Conservation (phyloP, 345 rosid genomes). For the Ailanthus altissimus region DNA sequence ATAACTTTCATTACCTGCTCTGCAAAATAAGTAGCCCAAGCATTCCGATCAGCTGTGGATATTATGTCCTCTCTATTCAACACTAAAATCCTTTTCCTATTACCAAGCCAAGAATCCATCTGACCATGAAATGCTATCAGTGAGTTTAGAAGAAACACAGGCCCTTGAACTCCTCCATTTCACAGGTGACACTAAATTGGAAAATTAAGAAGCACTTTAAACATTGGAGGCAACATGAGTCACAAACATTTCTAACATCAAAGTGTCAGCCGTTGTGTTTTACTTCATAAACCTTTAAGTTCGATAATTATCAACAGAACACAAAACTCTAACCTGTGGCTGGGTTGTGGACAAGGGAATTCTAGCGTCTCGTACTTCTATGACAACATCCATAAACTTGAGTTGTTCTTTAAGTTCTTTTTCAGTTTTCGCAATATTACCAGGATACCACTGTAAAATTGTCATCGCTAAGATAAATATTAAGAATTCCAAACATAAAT, state of each 20-base stretch:
- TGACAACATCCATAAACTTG: conserved; percentile 93
- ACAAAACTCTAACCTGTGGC: conserved; percentile 62
- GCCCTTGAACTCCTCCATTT: too few relatives aligned
- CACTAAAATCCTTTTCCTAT: conserved; percentile 83
- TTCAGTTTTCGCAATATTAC: conserved; percentile 93
- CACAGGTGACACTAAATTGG: not conserved
- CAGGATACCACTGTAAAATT: conserved; percentile 86
- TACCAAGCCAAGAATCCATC: conserved; percentile 96
- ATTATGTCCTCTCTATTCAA: conserved; percentile 95
- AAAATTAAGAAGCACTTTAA: not conserved
- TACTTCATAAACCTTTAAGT: not conserved
- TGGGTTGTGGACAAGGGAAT: conserved; percentile 86
- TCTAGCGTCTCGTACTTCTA: conserved; percentile 92
- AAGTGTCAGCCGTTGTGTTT: not conserved
- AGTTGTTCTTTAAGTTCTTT: conserved; percentile 90
- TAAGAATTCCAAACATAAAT: not conserved
- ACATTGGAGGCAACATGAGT: not conserved
- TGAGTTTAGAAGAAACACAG: not conserved
- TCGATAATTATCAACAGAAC: not conserved
- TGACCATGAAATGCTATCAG: conserved; percentile 24
- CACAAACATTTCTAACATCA: not conserved
- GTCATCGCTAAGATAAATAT: conserved; percentile 7
- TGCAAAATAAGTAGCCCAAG: conserved; percentile 89
- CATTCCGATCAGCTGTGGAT: conserved; percentile 78
- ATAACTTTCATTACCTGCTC: conserved; percentile 75